These are phyloP conservation scores for Samsoniella hepiali DNA, from an alignment of 2,329 filamentous ascomycete species.

Conservation along the genomic window DNA sequence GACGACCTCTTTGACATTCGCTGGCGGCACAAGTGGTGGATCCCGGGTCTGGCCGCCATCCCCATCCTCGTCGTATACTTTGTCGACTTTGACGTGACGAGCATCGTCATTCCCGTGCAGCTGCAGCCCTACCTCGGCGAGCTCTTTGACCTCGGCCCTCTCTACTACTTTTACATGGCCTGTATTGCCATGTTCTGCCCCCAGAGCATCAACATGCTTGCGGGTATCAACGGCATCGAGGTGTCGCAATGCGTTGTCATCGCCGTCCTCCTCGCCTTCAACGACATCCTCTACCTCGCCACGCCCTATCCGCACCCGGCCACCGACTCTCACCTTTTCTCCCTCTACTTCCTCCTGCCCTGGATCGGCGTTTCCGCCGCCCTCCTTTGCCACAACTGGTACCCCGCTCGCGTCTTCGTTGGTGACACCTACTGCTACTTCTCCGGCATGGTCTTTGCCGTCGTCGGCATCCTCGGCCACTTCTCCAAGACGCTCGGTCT, in stretches of 20 bases:
- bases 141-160: conserved; percentile 73
- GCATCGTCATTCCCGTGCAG: conserved; percentile 84
- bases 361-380: conserved; percentile 91
- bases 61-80: conserved; percentile 96
- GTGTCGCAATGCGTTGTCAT: conserved; percentile 92
- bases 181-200: conserved; percentile 95
- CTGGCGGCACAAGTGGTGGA: conserved; percentile 98
- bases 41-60: conserved; percentile 88
- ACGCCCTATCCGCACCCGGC: conserved; percentile 86
- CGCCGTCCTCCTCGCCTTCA: conserved; percentile 75
- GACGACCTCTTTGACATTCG: conserved; percentile 98
- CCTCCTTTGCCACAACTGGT: conserved; percentile 90
- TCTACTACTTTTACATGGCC: conserved; percentile 98
- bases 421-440: conserved; percentile 99
- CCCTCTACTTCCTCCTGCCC: conserved; percentile 87
- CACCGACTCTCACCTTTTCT: conserved; percentile 93
- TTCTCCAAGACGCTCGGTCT: conserved; percentile 96
- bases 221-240: conserved; percentile 98
- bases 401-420: conserved; percentile 90
- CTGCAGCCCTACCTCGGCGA: conserved; percentile 81
- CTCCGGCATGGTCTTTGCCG: conserved; percentile 97
- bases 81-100: conserved; percentile 96
- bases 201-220: conserved; percentile 99
- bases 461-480: conserved; percentile 93
- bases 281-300: conserved; percentile 84